phyloP scores from a whole-genome alignment of 495 filamentous ascomycete species.

The Aspergillus sparsus region DNA sequence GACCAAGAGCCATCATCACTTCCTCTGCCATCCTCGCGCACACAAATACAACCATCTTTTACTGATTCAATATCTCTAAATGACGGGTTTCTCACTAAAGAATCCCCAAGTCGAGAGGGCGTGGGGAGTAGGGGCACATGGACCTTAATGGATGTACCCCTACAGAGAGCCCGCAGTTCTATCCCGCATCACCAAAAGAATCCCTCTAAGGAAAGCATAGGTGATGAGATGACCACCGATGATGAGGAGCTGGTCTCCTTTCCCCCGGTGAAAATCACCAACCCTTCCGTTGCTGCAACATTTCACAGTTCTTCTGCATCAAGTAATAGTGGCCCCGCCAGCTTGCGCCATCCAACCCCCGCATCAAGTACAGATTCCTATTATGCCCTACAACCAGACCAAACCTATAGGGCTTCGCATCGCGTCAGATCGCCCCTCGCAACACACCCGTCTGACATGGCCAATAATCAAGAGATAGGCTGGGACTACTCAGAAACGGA shows the following conservation, averaged over 20 bases:
- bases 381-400: slow-evolving; percentile 49
- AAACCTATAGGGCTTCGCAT: slow-evolving; percentile 42
- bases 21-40: slow-evolving; percentile 12
- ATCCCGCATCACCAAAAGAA: slow-evolving; percentile 30
- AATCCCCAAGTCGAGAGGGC: slow-evolving; percentile 26
- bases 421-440: slow-evolving; percentile 63
- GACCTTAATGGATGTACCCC: slow-evolving; percentile 29
- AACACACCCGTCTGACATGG: slow-evolving; percentile 43
- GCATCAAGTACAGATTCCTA: slow-evolving; percentile 69
- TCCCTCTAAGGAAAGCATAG: slow-evolving; percentile 53
- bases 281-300: slow-evolving; percentile 33
- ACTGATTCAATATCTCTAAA: slow-evolving; percentile 14
- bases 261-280: slow-evolving; percentile 36
- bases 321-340: slow-evolving; percentile 21
- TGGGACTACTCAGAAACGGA: slow-evolving; percentile 92
- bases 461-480: slow-evolving; percentile 44
- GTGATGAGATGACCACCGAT: slow-evolving; percentile 73
- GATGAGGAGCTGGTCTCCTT: slow-evolving; percentile 74
- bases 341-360: slow-evolving; percentile 44
- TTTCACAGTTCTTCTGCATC: slow-evolving; percentile 16
- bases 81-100: slow-evolving; percentile 22
- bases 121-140: slow-evolving; percentile 21
- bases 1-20: slow-evolving; percentile 23
- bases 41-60: slow-evolving; percentile 16
- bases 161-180: slow-evolving; percentile 27